phyloP scores from a whole-genome alignment of 768 basidiomycete genomes.

The Solioccasus polychromus region DNA sequence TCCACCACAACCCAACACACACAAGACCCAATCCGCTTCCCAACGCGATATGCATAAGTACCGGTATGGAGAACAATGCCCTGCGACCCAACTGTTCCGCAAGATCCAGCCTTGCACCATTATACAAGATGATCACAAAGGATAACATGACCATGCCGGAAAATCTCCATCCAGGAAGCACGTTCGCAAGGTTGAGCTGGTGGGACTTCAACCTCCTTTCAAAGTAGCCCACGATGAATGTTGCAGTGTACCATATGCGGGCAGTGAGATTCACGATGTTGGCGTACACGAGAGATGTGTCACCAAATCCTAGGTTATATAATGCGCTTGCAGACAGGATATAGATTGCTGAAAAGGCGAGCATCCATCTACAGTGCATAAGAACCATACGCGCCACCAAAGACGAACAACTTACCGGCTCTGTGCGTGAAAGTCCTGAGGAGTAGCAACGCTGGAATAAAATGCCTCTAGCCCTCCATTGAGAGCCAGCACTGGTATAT shows the following conservation, averaged over 20 bases:
- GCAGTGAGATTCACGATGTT: constrained; percentile 67
- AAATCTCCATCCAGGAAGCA: constrained; percentile 30
- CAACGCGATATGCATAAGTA: constrained; percentile 26
- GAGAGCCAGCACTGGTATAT: constrained; percentile 84
- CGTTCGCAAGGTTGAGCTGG: constrained; percentile 10
- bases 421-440: constrained; percentile 65
- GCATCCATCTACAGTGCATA: constrained; percentile 59
- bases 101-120: constrained; percentile 16
- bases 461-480: constrained; percentile 95
- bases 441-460: constrained; percentile 71
- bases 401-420: constrained; percentile 44
- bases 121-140: constrained; percentile 18
- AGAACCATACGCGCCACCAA: neutral
- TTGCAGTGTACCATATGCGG: constrained; percentile 59
- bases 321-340: constrained; percentile 49
- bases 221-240: constrained; percentile 52
- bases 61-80: constrained; percentile 19
- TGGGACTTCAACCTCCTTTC: constrained; percentile 12
- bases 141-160: constrained; percentile 21
- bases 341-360: constrained; percentile 69
- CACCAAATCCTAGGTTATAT: constrained; percentile 52
- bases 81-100: constrained; percentile 8
- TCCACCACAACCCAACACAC: constrained; percentile 31
- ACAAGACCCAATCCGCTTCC: constrained; percentile 24
- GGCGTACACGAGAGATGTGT: constrained; percentile 70